Evolutionary conservation across 208 protist species (phyloP).

Genomic region (Acanthamoeba healyi): DNA sequence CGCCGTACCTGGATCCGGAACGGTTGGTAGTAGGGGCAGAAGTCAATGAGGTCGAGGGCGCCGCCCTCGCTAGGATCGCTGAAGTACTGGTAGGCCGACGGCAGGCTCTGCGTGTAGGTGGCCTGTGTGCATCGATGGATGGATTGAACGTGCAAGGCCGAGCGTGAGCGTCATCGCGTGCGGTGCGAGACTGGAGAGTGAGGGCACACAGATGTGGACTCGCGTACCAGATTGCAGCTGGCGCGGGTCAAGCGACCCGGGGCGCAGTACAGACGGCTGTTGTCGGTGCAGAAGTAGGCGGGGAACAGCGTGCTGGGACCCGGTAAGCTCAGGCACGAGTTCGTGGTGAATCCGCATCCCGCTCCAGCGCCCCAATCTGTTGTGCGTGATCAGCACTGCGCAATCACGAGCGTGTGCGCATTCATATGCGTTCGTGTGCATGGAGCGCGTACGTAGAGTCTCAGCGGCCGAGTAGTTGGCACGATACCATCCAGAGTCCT

Average conservation of each 20-base stretch:
- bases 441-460: background rate
- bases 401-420: too few relatives aligned
- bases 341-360: background rate
- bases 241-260: background rate
- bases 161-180: background rate
- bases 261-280: background rate
- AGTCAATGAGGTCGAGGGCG: background rate
- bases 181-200: too few relatives aligned
- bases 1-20: background rate
- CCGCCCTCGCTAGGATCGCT: background rate
- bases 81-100: background rate
- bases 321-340: background rate
- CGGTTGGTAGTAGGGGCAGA: conserved; percentile 30
- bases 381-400: too few relatives aligned
- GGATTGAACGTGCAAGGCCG: background rate
- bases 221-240: background rate
- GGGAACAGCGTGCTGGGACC: background rate
- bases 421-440: background rate
- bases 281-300: conserved; percentile 9
- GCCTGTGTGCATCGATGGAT: background rate
- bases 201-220: too few relatives aligned
- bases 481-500: conserved; percentile 52
- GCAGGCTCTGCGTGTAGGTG: background rate
- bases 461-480: conserved; percentile 55
- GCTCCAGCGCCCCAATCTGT: conserved; percentile 25